Conservation (phyloP, 2,329 filamentous ascomycete species). For the Colletotrichum sublineola region DNA sequence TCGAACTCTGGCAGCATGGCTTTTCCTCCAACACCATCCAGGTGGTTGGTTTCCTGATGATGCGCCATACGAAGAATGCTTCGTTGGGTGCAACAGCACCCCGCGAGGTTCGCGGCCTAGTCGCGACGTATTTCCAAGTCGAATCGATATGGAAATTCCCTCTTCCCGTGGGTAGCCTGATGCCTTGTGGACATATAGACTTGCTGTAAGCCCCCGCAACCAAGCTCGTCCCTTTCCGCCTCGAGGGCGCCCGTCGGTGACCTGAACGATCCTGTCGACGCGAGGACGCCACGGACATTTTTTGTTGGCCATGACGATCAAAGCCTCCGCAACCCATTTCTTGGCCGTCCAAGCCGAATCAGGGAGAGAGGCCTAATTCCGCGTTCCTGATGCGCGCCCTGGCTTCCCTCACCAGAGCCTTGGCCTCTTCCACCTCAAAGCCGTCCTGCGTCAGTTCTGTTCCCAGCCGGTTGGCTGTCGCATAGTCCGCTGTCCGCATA, state of each 20-base stretch:
- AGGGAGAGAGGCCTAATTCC: slow-evolving; percentile 42
- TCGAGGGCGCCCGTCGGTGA: not conserved
- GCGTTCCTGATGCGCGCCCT: slow-evolving; percentile 78
- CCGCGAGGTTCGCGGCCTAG: not conserved
- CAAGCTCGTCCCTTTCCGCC: not conserved
- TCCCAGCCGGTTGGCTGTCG: slow-evolving; percentile 82
- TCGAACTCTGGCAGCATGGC: not conserved
- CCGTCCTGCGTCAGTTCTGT: slow-evolving; percentile 96
- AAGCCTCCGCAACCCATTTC: not conserved
- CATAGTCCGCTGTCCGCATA: slow-evolving; percentile 80
- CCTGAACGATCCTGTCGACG: not conserved
- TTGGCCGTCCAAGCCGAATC: not conserved
- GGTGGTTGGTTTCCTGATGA: not conserved
- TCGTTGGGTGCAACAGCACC: not conserved
- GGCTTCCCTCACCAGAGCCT: slow-evolving; percentile 89
- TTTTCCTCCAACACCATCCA: too few species aligned
- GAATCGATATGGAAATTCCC: not conserved
- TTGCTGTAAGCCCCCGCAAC: not conserved
- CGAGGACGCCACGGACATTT: not conserved
- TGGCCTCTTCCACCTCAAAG: slow-evolving; percentile 96
- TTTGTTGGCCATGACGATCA: not conserved
- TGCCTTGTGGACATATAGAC: not conserved
- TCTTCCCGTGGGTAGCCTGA: not conserved
- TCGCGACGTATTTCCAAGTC: not conserved
- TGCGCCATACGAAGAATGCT: not conserved